Percentiles rank a stretch among this genome's conserved stretches.
Conservation (phyloP, 2,329 filamentous ascomycete genomes). For the Colletotrichum scovillei region DNA sequence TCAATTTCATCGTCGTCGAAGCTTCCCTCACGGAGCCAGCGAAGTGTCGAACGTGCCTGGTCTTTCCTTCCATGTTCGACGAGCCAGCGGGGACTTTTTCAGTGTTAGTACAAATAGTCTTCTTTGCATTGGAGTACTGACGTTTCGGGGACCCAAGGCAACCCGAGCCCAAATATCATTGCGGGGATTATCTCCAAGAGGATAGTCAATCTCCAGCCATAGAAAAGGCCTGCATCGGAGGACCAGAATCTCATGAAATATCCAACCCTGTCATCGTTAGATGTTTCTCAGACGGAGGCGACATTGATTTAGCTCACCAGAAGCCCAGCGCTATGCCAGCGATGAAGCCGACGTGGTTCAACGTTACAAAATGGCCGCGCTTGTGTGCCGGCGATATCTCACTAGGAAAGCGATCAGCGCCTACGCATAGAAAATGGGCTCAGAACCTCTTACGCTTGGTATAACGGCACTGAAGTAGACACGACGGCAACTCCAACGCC, state of each 20-base stretch:
- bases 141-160: slow-evolving; percentile 67
- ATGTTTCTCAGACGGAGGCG: background rate
- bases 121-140: slow-evolving; percentile 43
- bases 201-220: slow-evolving; percentile 66
- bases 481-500: slow-evolving; percentile 66
- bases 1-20: slow-evolving; percentile 49
- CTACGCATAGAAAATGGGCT: background rate
- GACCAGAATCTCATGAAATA: slow-evolving; percentile 68
- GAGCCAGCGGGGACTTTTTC: slow-evolving; percentile 65
- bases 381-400: slow-evolving; percentile 65
- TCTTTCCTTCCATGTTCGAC: slow-evolving; percentile 60
- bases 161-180: slow-evolving; percentile 58
- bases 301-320: slow-evolving; percentile 52
- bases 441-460: slow-evolving; percentile 58
- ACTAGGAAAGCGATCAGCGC: slow-evolving; percentile 44
- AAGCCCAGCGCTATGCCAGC: slow-evolving; percentile 64
- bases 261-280: slow-evolving; percentile 57
- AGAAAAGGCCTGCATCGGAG: slow-evolving; percentile 51
- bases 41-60: slow-evolving; percentile 55
- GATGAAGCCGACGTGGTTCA: slow-evolving; percentile 70
- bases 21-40: slow-evolving; percentile 61
- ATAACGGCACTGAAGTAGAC: slow-evolving; percentile 67
- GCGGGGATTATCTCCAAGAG: slow-evolving; percentile 64
- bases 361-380: slow-evolving; percentile 66
- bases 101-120: background rate